Percentiles rank a stretch among this genome's conserved stretches.
These are phyloP conservation scores for Centaurea solstitialis DNA, from an alignment of 129 eudicot genomes.

Conservation along the genomic window DNA sequence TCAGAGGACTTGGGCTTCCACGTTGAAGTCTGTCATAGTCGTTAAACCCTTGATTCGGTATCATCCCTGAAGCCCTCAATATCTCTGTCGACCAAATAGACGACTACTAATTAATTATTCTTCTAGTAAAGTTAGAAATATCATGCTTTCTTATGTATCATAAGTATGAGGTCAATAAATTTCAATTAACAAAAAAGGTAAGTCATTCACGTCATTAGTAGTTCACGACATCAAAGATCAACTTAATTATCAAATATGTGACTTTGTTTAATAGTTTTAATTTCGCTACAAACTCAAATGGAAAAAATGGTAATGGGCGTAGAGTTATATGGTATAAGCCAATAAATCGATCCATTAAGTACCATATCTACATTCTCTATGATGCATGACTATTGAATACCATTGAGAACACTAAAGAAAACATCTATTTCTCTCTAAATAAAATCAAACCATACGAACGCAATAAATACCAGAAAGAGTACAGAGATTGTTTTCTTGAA, in stretches of 20 bases:
- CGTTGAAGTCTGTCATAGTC: slow-evolving; percentile 63
- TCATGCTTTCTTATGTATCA: neutral
- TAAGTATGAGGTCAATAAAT: neutral
- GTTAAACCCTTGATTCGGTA: slow-evolving; percentile 52
- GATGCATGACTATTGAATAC: neutral
- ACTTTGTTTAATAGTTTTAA: neutral
- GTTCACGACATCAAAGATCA: neutral
- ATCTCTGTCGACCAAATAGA: slow-evolving; percentile 41
- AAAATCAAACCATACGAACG: no score
- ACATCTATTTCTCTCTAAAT: neutral
- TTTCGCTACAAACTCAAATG: neutral
- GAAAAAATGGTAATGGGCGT: neutral
- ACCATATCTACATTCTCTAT: neutral
- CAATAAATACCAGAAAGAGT: no score
- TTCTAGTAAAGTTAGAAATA: neutral
- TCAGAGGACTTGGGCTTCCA: slow-evolving; percentile 67
- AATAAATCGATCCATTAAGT: neutral
- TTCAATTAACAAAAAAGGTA: neutral
- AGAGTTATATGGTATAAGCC: neutral
- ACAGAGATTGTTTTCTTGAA: no score
- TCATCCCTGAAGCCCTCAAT: slow-evolving; percentile 53
- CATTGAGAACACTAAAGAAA: neutral
- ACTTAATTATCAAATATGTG: neutral
- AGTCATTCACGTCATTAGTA: neutral
- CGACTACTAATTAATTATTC: neutral